These are phyloP conservation scores for Sporothrix globosa DNA, from an alignment of 2,329 filamentous ascomycete genomes.

Conservation along the genomic window DNA sequence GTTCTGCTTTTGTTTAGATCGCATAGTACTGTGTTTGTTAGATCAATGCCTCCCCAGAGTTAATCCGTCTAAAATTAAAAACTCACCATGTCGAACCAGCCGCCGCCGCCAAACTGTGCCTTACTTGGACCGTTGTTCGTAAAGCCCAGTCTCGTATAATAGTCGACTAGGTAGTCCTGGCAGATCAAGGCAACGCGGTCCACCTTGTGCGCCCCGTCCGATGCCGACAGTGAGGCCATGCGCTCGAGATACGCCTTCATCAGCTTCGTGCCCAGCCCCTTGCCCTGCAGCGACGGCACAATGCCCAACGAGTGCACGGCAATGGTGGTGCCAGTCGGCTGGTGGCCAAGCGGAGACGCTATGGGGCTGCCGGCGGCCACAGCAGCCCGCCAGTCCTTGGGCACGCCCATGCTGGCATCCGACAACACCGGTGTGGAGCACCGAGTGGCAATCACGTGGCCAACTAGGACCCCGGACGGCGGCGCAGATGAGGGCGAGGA, in stretches of 20 bases:
- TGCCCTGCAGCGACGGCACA: constrained; percentile 71
- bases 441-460: constrained; percentile 52
- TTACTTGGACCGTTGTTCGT: constrained; percentile 67
- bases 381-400: constrained; percentile 65
- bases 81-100: constrained; percentile 78
- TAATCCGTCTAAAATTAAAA: not conserved
- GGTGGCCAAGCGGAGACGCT: constrained; percentile 64
- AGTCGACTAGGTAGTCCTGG: constrained; percentile 71
- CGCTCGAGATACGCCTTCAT: constrained; percentile 77
- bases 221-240: constrained; percentile 63
- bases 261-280: constrained; percentile 72
- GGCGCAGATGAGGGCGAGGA: constrained; percentile 58
- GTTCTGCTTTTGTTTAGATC: not conserved
- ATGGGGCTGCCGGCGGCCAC: constrained; percentile 37
- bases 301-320: constrained; percentile 83
- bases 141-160: constrained; percentile 79
- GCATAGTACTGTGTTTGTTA: constrained; percentile 22
- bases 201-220: constrained; percentile 46
- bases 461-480: constrained; percentile 65
- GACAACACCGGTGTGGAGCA: constrained; percentile 60
- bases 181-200: constrained; percentile 75
- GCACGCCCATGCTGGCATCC: constrained; percentile 76
- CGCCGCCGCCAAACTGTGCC: constrained; percentile 74
- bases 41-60: not conserved
- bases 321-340: constrained; percentile 72